Percentiles rank a stretch among this genome's conserved stretches.
Conservation (phyloP, 768 basidiomycete species). For the Trametopsis cervina region DNA sequence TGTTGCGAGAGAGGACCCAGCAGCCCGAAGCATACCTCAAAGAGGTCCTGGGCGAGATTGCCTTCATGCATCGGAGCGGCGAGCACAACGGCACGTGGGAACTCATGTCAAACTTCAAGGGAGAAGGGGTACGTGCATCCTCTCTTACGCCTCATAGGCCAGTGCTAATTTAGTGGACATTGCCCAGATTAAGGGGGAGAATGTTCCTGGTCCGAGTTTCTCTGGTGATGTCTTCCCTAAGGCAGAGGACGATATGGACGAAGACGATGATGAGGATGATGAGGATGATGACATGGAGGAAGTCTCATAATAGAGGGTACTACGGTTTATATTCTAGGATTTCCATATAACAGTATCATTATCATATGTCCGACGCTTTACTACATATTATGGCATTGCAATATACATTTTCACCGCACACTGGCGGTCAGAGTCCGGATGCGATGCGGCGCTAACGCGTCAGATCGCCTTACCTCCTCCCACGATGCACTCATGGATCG, state of each 20-base stretch:
- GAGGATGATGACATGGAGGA: conserved; percentile 72
- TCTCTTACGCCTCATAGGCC: not conserved
- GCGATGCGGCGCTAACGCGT: too few species aligned
- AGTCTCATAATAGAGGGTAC: conserved; percentile 36
- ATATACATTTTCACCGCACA: too few species aligned
- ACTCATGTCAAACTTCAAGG: conserved; percentile 66
- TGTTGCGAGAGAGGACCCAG: conserved; percentile 70
- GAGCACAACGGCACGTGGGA: conserved; percentile 80
- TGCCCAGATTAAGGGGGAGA: conserved; percentile 27
- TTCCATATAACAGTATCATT: not conserved
- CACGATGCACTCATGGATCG: not conserved
- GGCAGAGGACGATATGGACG: conserved; percentile 48
- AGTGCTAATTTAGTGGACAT: conserved; percentile 2
- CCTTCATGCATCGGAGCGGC: conserved; percentile 68
- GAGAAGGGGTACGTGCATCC: conserved; percentile 38
- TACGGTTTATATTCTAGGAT: not conserved
- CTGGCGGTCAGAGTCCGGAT: too few species aligned
- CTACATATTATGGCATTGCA: not conserved
- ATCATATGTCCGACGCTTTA: not conserved
- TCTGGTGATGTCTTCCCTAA: conserved; percentile 28
- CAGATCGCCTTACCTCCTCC: too few species aligned
- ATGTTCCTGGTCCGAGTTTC: conserved; percentile 21
- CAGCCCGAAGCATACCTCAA: conserved; percentile 87
- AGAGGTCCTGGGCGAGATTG: conserved; percentile 73
- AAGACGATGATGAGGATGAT: conserved; percentile 51